Percentiles rank a stretch among this genome's conserved stretches.
Evolutionary conservation across 768 basidiomycete genomes (phyloP).

Genomic region (Podaxis mareebaensis): DNA sequence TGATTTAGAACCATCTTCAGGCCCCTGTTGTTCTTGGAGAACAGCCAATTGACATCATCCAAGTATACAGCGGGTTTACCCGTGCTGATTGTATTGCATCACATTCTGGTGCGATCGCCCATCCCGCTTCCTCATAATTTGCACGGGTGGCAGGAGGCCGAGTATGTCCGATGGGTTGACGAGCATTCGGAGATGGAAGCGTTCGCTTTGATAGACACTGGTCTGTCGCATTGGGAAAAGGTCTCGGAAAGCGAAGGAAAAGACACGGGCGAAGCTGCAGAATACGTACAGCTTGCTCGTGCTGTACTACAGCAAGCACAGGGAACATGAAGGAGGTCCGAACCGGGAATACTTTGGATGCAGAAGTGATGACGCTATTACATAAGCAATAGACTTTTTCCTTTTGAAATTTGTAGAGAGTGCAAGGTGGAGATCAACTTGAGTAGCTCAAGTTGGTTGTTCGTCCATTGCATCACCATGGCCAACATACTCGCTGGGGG

Average conservation of each 20-base stretch:
- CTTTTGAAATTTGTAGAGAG: conserved; percentile 12
- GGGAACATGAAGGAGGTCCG: background rate
- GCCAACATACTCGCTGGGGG: conserved; percentile 31
- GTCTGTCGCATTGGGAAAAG: conserved; percentile 79
- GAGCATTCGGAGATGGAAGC: conserved; percentile 86
- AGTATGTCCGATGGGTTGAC: conserved; percentile 95
- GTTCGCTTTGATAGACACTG: conserved; percentile 77
- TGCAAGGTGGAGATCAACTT: conserved; percentile 1
- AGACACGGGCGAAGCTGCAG: conserved; percentile 45
- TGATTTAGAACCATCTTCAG: conserved; percentile 37
- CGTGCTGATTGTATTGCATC: conserved; percentile 85
- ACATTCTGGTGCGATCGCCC: conserved; percentile 88
- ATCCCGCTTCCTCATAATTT: conserved; percentile 83
- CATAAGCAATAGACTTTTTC: conserved; percentile 19
- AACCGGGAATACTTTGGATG: background rate
- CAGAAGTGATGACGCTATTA: conserved; percentile 11
- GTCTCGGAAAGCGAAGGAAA: conserved; percentile 57
- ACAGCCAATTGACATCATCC: conserved; percentile 61
- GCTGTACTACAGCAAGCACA: conserved; percentile 49
- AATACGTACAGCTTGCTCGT: conserved; percentile 69
- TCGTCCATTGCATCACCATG: conserved; percentile 23
- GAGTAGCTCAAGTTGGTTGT: conserved; percentile 4
- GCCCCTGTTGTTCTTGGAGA: conserved; percentile 89
- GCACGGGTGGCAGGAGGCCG: conserved; percentile 93
- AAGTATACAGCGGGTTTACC: conserved; percentile 77